These are phyloP conservation scores for Mucor plumbeus DNA, from an alignment of 371 early-diverging fungal species.

Conservation along the genomic window DNA sequence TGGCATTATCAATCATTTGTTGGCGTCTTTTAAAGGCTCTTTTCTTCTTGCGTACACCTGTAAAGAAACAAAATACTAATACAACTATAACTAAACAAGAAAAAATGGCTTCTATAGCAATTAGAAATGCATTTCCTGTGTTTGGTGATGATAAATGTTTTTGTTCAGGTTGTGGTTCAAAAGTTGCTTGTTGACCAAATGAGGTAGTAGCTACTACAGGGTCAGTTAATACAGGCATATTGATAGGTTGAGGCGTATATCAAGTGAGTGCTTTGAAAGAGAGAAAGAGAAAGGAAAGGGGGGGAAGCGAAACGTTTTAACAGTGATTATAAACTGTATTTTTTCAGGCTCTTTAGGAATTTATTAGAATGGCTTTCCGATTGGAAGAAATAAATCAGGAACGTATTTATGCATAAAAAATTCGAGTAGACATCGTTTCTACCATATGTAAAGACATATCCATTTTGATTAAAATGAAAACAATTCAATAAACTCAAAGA, in stretches of 20 bases:
- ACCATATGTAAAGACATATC: too few relatives aligned
- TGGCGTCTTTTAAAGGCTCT: background rate
- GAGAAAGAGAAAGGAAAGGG: background rate
- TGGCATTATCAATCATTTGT: slow-evolving; percentile 12
- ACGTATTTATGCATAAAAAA: too few relatives aligned
- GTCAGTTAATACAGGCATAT: background rate
- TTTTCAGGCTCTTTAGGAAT: too few relatives aligned
- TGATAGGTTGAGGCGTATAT: background rate
- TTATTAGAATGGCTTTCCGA: too few relatives aligned
- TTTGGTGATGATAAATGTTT: background rate
- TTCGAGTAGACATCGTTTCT: too few relatives aligned
- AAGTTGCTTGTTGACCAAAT: background rate
- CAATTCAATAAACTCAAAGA: too few relatives aligned
- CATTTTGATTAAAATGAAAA: too few relatives aligned
- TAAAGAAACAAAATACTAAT: slow-evolving; percentile 12
- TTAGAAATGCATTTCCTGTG: background rate
- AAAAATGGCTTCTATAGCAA: slow-evolving; percentile 17
- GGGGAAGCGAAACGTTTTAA: background rate
- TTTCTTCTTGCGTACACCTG: background rate
- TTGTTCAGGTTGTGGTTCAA: background rate
- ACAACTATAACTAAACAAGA: slow-evolving; percentile 10
- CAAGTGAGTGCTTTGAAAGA: background rate
- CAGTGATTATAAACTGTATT: too few relatives aligned
- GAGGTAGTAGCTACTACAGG: background rate
- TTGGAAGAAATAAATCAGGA: too few relatives aligned